Percentiles rank a stretch among this genome's conserved stretches.
phyloP scores from a whole-genome alignment of 495 filamentous ascomycete genomes.

The Aspergillus kassunensis region DNA sequence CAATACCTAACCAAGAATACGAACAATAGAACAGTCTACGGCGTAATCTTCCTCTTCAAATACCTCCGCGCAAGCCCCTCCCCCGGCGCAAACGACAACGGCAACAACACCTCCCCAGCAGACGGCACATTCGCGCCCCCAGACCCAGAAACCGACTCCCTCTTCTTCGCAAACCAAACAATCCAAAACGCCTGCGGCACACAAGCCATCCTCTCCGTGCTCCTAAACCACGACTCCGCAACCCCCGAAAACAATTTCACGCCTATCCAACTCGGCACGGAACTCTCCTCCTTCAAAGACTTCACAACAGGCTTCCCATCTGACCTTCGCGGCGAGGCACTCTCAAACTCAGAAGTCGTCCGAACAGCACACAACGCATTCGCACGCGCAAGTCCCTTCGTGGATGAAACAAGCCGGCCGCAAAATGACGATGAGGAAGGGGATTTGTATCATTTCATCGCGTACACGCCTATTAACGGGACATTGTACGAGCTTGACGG shows the following conservation, averaged over 20 bases:
- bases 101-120: constrained; percentile 53
- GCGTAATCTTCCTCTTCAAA: constrained; percentile 99
- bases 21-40: constrained; percentile 82
- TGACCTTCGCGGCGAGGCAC: constrained; percentile 66
- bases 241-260: constrained; percentile 14
- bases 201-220: constrained; percentile 86
- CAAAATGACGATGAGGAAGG: constrained; percentile 52
- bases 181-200: constrained; percentile 99
- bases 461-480: constrained; percentile 78
- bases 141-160: constrained; percentile 45
- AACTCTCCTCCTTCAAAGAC: constrained; percentile 76
- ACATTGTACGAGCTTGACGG: constrained; percentile 93
- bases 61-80: constrained; percentile 56
- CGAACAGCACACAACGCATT: constrained; percentile 93
- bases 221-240: constrained; percentile 72
- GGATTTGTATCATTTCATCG: constrained; percentile 97
- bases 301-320: constrained; percentile 86
- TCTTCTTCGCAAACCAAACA: constrained; percentile 96
- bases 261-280: constrained; percentile 53
- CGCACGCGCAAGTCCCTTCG: constrained; percentile 80
- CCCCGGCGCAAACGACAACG: constrained; percentile 28
- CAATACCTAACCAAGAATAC: too few relatives aligned
- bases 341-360: constrained; percentile 74
- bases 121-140: constrained; percentile 63
- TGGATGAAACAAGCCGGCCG: constrained; percentile 73